Percentiles rank a stretch among this genome's conserved stretches.
Conservation (phyloP, 1,284 basidiomycete genomes). For the Apiotrichum brassicae region DNA sequence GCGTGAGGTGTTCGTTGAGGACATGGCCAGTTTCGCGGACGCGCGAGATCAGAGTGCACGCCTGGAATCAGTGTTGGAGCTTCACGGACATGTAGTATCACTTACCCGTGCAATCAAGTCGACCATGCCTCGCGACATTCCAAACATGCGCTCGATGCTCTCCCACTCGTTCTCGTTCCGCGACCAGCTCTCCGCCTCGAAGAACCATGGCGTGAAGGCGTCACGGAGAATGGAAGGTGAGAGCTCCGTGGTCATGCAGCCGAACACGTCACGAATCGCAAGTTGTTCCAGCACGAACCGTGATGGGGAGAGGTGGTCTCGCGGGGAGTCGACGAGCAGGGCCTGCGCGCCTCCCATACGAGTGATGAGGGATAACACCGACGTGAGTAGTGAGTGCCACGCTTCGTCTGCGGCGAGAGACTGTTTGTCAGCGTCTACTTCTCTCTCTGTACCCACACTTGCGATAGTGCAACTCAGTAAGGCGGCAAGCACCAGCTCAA, state of each 20-base stretch:
- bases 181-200: conserved; percentile 38
- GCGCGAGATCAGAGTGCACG: conserved; percentile 29
- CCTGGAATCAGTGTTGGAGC: conserved; percentile 9
- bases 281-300: conserved; percentile 45
- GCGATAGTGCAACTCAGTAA: conserved; percentile 40
- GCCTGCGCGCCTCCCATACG: conserved; percentile 38
- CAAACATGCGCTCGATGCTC: conserved; percentile 42
- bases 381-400: conserved; percentile 41
- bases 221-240: conserved; percentile 36
- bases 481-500: conserved; percentile 38
- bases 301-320: conserved; percentile 30
- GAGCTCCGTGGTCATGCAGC: conserved; percentile 42
- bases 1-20: conserved; percentile 15
- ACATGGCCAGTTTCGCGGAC: conserved; percentile 17
- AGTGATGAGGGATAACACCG: conserved; percentile 34
- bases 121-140: conserved; percentile 39
- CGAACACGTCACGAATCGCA: conserved; percentile 42
- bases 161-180: conserved; percentile 39
- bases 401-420: conserved; percentile 39
- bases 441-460: conserved; percentile 25
- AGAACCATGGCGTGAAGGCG: conserved; percentile 43
- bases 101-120: conserved; percentile 40
- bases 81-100: not conserved
- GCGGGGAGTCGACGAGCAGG: conserved; percentile 32
- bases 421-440: conserved; percentile 16